Percentiles rank a stretch among this genome's conserved stretches.
These are phyloP conservation scores for Mucor saturninus DNA, from an alignment of 371 early-diverging fungal genomes.

Conservation along the genomic window DNA sequence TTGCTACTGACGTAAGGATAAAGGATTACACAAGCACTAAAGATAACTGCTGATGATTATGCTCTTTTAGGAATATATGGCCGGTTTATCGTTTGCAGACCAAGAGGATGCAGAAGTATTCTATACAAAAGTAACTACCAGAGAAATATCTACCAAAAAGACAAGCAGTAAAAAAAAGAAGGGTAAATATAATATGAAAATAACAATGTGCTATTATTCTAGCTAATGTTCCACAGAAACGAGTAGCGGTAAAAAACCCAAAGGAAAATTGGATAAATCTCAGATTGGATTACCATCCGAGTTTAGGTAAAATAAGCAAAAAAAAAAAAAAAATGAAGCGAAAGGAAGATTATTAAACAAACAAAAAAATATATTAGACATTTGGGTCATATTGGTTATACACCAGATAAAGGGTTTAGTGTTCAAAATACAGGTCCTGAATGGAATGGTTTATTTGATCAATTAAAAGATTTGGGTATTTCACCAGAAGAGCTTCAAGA, in stretches of 20 bases:
- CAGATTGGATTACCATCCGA: slow-evolving; percentile 79
- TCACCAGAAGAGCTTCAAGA: slow-evolving; percentile 48
- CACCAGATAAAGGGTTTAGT: slow-evolving; percentile 82
- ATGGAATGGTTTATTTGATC: slow-evolving; percentile 73
- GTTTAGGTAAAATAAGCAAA: slow-evolving; percentile 58
- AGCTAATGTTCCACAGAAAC: slow-evolving; percentile 20
- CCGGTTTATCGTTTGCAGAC: slow-evolving; percentile 88
- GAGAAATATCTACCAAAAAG: slow-evolving; percentile 42
- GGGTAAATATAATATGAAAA: slow-evolving; percentile 30
- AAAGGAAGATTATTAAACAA: background rate
- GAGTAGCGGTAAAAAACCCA: slow-evolving; percentile 37
- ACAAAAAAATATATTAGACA: slow-evolving; percentile 49
- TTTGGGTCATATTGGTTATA: slow-evolving; percentile 80
- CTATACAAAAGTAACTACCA: slow-evolving; percentile 67
- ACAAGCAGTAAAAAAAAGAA: slow-evolving; percentile 39
- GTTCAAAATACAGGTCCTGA: slow-evolving; percentile 83
- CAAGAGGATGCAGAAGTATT: slow-evolving; percentile 81
- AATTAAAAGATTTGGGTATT: slow-evolving; percentile 51
- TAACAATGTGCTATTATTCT: background rate
- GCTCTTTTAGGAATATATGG: slow-evolving; percentile 64
- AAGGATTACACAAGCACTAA: background rate
- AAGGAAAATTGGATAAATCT: slow-evolving; percentile 70
- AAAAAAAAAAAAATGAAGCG: background rate
- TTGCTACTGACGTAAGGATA: slow-evolving; percentile 79
- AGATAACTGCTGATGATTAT: background rate